Conservation (phyloP, 768 basidiomycete species). For the Tulasnella sp. region DNA sequence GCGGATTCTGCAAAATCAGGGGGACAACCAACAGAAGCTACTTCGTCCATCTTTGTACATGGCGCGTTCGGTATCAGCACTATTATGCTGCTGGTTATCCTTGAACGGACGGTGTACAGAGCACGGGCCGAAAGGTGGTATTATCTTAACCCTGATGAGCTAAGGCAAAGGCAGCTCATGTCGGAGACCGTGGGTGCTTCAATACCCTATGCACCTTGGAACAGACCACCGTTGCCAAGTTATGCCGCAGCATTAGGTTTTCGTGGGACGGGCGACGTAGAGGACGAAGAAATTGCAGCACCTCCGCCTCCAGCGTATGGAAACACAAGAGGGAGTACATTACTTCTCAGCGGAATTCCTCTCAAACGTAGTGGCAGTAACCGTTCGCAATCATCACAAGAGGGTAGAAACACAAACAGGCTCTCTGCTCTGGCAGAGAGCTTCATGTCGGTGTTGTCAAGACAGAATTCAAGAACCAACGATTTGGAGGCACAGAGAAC, state of each 20-base stretch:
- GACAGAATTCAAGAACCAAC: no score
- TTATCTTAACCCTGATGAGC: conserved; percentile 40
- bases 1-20: conserved; percentile 7
- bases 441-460: no score
- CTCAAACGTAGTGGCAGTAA: no score
- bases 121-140: conserved; percentile 54
- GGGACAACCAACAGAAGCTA: conserved; percentile 10
- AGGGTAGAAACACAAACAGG: no score
- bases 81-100: conserved; percentile 43
- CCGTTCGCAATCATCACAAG: no score
- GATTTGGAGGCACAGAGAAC: no score
- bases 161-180: conserved; percentile 32
- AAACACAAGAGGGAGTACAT: conserved; percentile 53
- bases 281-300: conserved; percentile 52
- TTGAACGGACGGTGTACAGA: conserved; percentile 52
- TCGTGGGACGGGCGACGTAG: conserved; percentile 64
- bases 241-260: conserved; percentile 59
- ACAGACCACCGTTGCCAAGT: conserved; percentile 53
- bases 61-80: conserved; percentile 42
- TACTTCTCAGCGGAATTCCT: conserved; percentile 32
- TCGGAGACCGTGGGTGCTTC: conserved; percentile 21
- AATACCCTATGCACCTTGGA: conserved; percentile 52
- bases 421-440: no score
- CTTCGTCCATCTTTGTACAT: conserved; percentile 42
- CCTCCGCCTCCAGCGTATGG: conserved; percentile 70